Evolutionary conservation across 2,329 filamentous ascomycete genomes (phyloP), one percentile per base, ranked within the genome.

Genomic region (Alternaria sp.): DNA sequence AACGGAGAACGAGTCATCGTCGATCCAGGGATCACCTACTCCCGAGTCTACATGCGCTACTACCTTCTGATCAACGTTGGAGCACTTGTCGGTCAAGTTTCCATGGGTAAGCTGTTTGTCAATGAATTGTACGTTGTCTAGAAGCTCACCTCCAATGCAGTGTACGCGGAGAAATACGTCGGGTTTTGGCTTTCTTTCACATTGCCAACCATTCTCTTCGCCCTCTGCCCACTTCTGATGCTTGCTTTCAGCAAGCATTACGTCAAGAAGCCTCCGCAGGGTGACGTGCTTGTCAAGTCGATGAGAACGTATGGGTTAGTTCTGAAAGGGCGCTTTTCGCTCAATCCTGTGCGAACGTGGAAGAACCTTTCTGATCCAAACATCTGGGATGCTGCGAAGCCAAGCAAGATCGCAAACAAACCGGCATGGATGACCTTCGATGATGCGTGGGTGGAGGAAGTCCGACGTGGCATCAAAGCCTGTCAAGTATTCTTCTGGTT

Each of bases 381-480:
- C 16, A 32, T 68, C 3, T 71, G 67, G 75, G 83, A 80, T 65
- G 84, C 85, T 57, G 81, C 88, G 53, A 91, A 90, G 78, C 90
- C 90, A 4, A 90, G 87, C 70, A 81, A 81, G 3, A 85, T 84
- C 6, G 74, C 77, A 0, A 75, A 83, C 57, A 86, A 87, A 47
- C 90, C 90, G 0, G 52, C 62, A 0, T 93, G 90, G 90, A 93
- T 93, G 88, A 91, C 88, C 0, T 93, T 92, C 66, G 90, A 93
- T 60, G 91, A 94, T 66, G 86, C 86, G 57, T 94, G 90, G 90
- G 91, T 94, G 32, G 90, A 92, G 30, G 71, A 75, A 58, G 70
- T 75, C 8, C 67, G 66, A 9, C 65, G 69, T 44, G 69, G 68
- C n/a, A 47, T 66, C 36, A 52, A 58, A 16, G 64, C 71, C 7